Evolutionary conservation across 108 stramenopile genomes (phyloP).

Genomic region (Skeletonema marinoi): DNA sequence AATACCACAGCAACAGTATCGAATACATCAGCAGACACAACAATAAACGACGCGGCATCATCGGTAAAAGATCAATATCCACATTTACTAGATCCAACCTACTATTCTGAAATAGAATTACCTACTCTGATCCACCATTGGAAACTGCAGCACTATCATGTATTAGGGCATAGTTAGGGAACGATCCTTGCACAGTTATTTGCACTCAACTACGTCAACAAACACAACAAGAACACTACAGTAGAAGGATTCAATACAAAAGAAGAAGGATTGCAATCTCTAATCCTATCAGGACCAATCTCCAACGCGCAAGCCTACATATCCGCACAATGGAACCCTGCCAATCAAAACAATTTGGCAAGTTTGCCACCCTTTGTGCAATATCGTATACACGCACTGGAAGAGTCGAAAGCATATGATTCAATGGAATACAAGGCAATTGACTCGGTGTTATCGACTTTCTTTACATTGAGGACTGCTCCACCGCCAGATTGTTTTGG

Average conservation of each 20-base stretch:
- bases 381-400: conserved; percentile 36
- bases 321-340: conserved; percentile 44
- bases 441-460: conserved; percentile 22
- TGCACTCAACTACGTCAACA: conserved; percentile 11
- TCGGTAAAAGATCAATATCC: conserved; percentile 6
- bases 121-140: conserved; percentile 40
- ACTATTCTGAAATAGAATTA: conserved; percentile 54
- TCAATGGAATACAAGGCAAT: conserved; percentile 46
- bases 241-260: neutral
- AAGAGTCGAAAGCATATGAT: conserved; percentile 31
- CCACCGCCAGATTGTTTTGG: conserved; percentile 49
- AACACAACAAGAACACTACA: neutral
- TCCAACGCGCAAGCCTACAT: conserved; percentile 41
- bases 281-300: conserved; percentile 46
- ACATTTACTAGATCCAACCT: conserved; percentile 33
- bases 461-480: conserved; percentile 40
- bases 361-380: conserved; percentile 48
- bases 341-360: conserved; percentile 28
- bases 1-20: neutral
- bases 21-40: too few species aligned
- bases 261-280: conserved; percentile 15
- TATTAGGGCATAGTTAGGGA: conserved; percentile 47
- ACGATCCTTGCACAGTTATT: conserved; percentile 50
- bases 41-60: neutral
- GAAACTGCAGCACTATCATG: conserved; percentile 31